Evolutionary conservation across 2,329 filamentous ascomycete species (phyloP), one percentile per base, ranked within the genome.

Genomic region (Trichoderma gracile): DNA sequence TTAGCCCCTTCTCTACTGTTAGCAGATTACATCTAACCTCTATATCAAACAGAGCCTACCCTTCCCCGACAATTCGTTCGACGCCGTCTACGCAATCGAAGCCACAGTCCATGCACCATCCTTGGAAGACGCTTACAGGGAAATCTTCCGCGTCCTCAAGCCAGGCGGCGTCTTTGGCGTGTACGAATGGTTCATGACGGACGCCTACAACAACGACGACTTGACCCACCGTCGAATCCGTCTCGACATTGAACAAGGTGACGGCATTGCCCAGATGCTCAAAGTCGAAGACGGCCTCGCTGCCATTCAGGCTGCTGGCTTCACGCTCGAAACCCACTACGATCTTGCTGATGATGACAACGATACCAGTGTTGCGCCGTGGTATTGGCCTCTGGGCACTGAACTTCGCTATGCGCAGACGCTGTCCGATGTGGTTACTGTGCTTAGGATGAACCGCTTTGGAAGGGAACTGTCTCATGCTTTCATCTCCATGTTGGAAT

Each of bases 151-250:
- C 54, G 93, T 97, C 23, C 84, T 99, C 68, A 99, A 98, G 85
- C 95, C 95, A 21, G 95, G 95, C 66, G 94, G 95, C 77, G 83
- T 92, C 58, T 99, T 98, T 72, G 95, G 94, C 75, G 94, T 98
- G 59, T 99, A 98, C 80, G 95, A 99, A 79, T 98, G 95, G 95
- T 84, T 98, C 74, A 98, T 99, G 95, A 98, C 93, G 7, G 93
- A 97, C 68, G 82, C 89, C 25, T 99, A 97, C 79, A 90, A 98
- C 80, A 94, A 96, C 76, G 83, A 90, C 66, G 93, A 97, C 83
- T 78, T 91, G 1, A 83, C 88, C 73, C 95, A 98, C 81, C 90
- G 93, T 70, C 87, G 91, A 76, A 95, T 98, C 74, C 91, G 95
- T 68, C 87, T 97, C 19, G 93, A 90, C 68, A 99, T 99, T 69